Evolutionary conservation across 108 stramenopile genomes (phyloP).

Genomic region (Cyclotella cryptica): DNA sequence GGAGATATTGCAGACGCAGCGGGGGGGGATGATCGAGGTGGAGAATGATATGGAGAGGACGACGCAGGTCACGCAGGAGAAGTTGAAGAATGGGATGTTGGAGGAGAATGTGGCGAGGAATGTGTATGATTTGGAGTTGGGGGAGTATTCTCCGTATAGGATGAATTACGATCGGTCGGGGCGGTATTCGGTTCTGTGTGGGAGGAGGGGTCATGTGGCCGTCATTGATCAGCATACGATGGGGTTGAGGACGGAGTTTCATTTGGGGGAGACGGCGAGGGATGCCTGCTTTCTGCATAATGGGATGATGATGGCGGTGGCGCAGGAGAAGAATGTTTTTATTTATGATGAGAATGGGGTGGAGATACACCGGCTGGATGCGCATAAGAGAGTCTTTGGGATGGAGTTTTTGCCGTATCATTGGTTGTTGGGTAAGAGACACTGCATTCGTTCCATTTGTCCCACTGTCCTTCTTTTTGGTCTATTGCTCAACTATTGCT

Average conservation of each 20-base stretch:
- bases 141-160: slow-evolving; percentile 66
- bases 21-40: slow-evolving; percentile 70
- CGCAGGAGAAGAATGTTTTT: slow-evolving; percentile 94
- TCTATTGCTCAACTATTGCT: neutral
- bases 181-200: slow-evolving; percentile 60
- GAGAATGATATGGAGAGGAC: slow-evolving; percentile 88
- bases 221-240: slow-evolving; percentile 81
- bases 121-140: slow-evolving; percentile 79
- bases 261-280: slow-evolving; percentile 79
- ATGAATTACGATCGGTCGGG: slow-evolving; percentile 87
- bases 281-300: slow-evolving; percentile 96
- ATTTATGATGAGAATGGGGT: slow-evolving; percentile 96
- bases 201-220: slow-evolving; percentile 77
- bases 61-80: slow-evolving; percentile 62
- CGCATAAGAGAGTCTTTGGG: slow-evolving; percentile 82
- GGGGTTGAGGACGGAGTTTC: slow-evolving; percentile 71
- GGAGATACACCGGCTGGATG: slow-evolving; percentile 92
- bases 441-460: neutral
- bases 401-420: slow-evolving; percentile 97
- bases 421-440: slow-evolving; percentile 90
- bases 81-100: slow-evolving; percentile 63
- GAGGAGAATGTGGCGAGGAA: slow-evolving; percentile 71
- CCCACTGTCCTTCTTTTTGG: no score
- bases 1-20: slow-evolving; percentile 71
- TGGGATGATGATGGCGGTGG: slow-evolving; percentile 91